Evolutionary conservation across 2,329 filamentous ascomycete genomes (phyloP).

Genomic region (Clarireedia sp.): DNA sequence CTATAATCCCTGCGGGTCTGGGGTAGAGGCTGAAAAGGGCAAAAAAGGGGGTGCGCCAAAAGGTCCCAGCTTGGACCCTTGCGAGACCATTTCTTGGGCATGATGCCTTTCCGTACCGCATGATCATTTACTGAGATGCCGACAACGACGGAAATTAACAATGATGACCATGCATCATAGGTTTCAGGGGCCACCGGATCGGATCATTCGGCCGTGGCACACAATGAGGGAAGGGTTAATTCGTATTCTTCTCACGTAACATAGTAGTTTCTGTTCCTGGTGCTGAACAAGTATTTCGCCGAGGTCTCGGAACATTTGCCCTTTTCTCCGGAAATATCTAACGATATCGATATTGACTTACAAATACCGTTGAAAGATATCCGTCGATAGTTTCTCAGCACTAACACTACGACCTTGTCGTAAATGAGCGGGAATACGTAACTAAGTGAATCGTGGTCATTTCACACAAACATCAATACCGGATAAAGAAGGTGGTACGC

Average conservation of each 20-base stretch:
- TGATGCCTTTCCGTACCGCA: background rate
- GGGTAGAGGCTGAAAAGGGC: background rate
- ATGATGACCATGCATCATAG: background rate
- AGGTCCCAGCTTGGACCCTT: background rate
- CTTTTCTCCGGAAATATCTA: background rate
- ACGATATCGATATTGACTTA: background rate
- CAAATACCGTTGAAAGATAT: background rate
- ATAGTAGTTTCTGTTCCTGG: too few species aligned
- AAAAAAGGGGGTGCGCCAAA: background rate
- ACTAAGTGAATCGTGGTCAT: background rate
- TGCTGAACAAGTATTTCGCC: background rate
- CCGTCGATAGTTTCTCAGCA: background rate
- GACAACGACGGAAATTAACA: background rate
- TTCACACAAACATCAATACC: too few species aligned
- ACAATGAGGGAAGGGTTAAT: background rate
- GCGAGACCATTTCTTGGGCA: background rate
- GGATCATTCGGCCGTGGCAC: slow-evolving; percentile 1
- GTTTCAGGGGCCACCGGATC: slow-evolving; percentile 1
- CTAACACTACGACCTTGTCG: too few species aligned
- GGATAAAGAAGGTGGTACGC: too few species aligned
- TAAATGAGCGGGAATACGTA: too few species aligned
- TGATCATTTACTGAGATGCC: background rate
- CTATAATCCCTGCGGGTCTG: background rate
- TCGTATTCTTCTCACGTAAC: background rate
- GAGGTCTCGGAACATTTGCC: background rate